Evolutionary conservation across 108 stramenopile species (phyloP).

Genomic region (Cyclotella baltica): DNA sequence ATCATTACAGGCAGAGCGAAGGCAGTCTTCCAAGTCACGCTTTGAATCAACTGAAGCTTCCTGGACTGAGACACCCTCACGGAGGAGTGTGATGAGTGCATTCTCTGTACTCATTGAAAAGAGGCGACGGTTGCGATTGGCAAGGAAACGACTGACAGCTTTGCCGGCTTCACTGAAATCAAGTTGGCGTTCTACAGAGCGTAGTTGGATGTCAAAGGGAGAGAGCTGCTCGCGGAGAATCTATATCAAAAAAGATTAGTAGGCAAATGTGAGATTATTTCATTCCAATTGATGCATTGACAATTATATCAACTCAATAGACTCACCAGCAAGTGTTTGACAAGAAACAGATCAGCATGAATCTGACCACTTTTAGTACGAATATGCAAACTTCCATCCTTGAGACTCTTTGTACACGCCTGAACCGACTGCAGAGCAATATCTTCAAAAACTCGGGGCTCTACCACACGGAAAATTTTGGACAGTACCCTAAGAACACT

Average conservation of each 20-base stretch:
- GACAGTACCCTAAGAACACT: conserved; percentile 85
- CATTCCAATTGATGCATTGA: background rate
- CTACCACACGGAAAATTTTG: conserved; percentile 94
- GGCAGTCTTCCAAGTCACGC: conserved; percentile 89
- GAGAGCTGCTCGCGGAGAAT: conserved; percentile 93
- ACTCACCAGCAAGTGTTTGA: conserved; percentile 88
- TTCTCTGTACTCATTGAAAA: conserved; percentile 91
- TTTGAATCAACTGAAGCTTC: conserved; percentile 90
- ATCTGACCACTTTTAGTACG: conserved; percentile 66
- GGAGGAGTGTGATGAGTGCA: conserved; percentile 83
- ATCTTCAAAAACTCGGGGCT: conserved; percentile 92
- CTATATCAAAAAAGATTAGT: conserved; percentile 29
- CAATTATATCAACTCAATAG: conserved; percentile 1
- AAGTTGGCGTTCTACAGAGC: conserved; percentile 86
- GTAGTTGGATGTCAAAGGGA: conserved; percentile 92
- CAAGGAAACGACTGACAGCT: conserved; percentile 87
- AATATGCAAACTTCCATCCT: conserved; percentile 80
- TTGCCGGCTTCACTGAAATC: conserved; percentile 91
- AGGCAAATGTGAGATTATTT: background rate
- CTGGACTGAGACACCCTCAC: conserved; percentile 87
- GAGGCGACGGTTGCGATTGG: conserved; percentile 87
- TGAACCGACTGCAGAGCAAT: conserved; percentile 86
- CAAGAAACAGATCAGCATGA: conserved; percentile 89
- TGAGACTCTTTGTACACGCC: conserved; percentile 82
- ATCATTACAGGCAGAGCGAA: conserved; percentile 86